Evolutionary conservation across 768 basidiomycete species (phyloP), one percentile per base, ranked within the genome.

Genomic region (Tylopilus cervinicoccineus): DNA sequence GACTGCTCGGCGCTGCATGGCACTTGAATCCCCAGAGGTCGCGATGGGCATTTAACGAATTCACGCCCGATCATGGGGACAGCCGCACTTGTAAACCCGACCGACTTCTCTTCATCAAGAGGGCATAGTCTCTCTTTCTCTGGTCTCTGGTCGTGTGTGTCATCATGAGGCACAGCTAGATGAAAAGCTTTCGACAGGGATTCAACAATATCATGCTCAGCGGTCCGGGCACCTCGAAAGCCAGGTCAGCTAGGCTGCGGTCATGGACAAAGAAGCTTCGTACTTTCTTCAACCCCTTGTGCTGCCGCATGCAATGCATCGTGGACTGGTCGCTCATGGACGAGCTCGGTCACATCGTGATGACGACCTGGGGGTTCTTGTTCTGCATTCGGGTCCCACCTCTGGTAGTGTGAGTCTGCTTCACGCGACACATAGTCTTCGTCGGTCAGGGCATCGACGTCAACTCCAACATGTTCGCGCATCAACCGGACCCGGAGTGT

Each of bases 391-490:
- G 88, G 86, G 63, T 91, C 86, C 86, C 87, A 88, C 26, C 75
- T 27, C 77, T 63, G 45, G 76, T 73, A 4, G 73, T 60, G 45
- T 75, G 73, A 45, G 8, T 75, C 63, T 13, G 84, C 77, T 7
- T 81, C 74, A 19, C 72, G 65, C 2, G 72, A 67, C 75, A 78
- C 79, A 17, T 84, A 67, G 43, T 88, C 83, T 44, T 88, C 87
- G 55, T 93, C 87, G 37, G 81, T 78, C 57, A 96, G 72, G 2
- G 81, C 77, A 62, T 99, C 96, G 26, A 97, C 93, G 63, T 99
- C 93, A 48, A 98, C 76, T 3, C 96, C 96, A 50, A 96, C 75
- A 63, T 99, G 96, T 62, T 99, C 96, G 54, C 88, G 78, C 96
- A 99, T 99, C 51, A 99, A 73, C 16, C 95, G 83, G 38, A 98